Evolutionary conservation across 352 stramenopile genomes (phyloP).

Genomic region (Phytopythium boreale): DNA sequence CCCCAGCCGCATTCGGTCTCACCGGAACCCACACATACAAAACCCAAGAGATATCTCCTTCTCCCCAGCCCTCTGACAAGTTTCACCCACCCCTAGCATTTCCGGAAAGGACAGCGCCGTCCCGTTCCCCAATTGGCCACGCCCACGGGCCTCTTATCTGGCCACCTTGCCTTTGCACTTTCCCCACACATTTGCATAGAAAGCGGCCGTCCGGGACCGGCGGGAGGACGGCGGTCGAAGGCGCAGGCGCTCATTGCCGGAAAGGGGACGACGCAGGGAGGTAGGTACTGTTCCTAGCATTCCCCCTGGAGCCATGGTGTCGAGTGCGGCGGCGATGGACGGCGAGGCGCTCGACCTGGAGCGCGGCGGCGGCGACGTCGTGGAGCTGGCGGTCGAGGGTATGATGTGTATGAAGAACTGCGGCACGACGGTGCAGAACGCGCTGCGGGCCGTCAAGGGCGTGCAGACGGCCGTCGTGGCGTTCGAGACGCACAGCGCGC

Average conservation of each 20-base stretch:
- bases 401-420: constrained; percentile 97
- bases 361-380: constrained; percentile 16
- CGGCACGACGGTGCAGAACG: constrained; percentile 85
- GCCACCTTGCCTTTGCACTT: background rate
- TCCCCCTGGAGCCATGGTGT: constrained; percentile 4
- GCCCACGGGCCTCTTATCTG: constrained; percentile 4
- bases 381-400: constrained; percentile 86
- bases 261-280: background rate
- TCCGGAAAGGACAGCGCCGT: background rate
- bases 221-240: background rate
- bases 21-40: background rate
- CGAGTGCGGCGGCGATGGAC: background rate
- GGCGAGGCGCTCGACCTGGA: constrained; percentile 11
- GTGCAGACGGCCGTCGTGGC: constrained; percentile 65
- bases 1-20: background rate
- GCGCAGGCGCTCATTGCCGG: constrained; percentile 3
- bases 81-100: background rate
- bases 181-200: background rate
- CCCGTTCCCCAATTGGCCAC: constrained; percentile 1
- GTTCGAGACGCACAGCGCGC: constrained; percentile 62
- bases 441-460: constrained; percentile 61
- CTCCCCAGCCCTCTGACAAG: background rate
- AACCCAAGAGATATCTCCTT: background rate
- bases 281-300: background rate
- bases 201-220: background rate